Conservation (phyloP, 371 early-diverging fungal genomes). For the Rhizopus stolonifer region DNA sequence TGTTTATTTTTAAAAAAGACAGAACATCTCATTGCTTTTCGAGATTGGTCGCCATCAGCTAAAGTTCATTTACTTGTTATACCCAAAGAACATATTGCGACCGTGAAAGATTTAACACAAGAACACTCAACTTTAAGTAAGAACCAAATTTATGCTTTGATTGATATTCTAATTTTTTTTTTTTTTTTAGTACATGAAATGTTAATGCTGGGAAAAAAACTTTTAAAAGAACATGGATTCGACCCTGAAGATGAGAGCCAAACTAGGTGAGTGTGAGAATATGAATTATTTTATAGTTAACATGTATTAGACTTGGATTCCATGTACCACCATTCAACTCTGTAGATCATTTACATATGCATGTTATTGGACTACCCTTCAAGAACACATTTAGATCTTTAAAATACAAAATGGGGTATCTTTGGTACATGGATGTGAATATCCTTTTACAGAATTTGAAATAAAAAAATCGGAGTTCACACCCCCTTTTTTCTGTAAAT, state of each 20-base stretch:
- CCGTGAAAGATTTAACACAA: constrained; percentile 32
- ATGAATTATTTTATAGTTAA: neutral
- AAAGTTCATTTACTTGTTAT: constrained; percentile 54
- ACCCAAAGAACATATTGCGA: constrained; percentile 50
- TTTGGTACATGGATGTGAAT: constrained; percentile 35
- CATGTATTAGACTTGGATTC: constrained; percentile 51
- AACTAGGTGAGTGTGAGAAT: constrained; percentile 11
- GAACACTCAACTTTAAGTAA: constrained; percentile 53
- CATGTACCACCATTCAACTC: constrained; percentile 69
- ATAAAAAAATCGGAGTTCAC: neutral
- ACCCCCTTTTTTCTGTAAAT: neutral
- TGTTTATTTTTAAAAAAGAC: constrained; percentile 6
- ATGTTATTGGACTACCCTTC: constrained; percentile 58
- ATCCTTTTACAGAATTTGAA: constrained; percentile 2
- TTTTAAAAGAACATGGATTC: constrained; percentile 43
- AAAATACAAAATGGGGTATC: constrained; percentile 25
- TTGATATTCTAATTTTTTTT: too few relatives aligned
- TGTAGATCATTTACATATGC: constrained; percentile 61
- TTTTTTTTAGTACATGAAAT: constrained; percentile 39
- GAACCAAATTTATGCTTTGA: too few relatives aligned
- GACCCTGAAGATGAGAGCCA: constrained; percentile 26
- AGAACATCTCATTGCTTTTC: constrained; percentile 53
- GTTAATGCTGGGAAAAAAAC: constrained; percentile 34
- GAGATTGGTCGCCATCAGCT: constrained; percentile 60
- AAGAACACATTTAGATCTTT: constrained; percentile 25